These are phyloP conservation scores for Oryza glaberrima DNA, from an alignment of 176 grass and related monocot genomes.

Conservation along the genomic window DNA sequence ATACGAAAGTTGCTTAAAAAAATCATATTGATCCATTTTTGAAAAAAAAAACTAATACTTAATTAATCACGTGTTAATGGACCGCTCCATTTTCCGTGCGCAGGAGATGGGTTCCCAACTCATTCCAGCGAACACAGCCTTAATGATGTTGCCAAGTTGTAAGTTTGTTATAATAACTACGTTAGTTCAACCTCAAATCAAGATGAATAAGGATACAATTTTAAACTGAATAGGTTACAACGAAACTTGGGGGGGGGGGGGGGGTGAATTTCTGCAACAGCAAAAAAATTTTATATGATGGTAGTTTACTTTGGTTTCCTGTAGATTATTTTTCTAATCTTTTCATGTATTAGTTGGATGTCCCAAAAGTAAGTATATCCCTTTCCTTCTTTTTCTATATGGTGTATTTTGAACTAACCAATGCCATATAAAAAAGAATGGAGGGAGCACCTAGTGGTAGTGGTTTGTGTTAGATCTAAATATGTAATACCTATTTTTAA, in stretches of 20 bases:
- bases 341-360: not conserved
- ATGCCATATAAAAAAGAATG: too few species aligned
- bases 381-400: too few species aligned
- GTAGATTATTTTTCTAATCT: not conserved
- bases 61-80: too few species aligned
- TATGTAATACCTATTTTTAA: not conserved
- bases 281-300: not conserved
- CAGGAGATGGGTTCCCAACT: too few species aligned
- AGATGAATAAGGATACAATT: not conserved
- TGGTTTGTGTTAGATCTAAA: not conserved
- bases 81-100: too few species aligned
- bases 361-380: not conserved
- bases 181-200: not conserved
- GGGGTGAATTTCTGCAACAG: not conserved
- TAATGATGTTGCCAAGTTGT: not conserved
- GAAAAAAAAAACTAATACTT: too few species aligned
- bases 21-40: too few species aligned
- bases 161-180: constrained; percentile 18
- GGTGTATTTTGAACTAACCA: too few species aligned
- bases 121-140: too few species aligned
- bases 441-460: not conserved
- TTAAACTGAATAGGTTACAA: not conserved
- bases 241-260: not conserved
- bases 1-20: too few species aligned
- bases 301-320: not conserved